Conservation (phyloP, 75 land plant genomes). For the Adiantum capillusveneris region DNA sequence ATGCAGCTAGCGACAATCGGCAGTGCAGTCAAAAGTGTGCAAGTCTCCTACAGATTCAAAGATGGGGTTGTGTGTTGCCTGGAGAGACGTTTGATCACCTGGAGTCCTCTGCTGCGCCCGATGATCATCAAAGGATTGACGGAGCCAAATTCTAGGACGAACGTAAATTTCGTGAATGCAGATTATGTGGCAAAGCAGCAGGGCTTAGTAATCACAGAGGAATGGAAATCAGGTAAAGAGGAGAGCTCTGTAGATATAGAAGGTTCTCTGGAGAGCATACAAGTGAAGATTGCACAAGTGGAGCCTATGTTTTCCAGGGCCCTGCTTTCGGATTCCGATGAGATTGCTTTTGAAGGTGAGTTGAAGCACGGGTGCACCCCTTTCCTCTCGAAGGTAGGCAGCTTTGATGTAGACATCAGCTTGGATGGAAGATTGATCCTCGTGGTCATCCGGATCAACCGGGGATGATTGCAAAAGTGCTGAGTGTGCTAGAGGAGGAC, state of each 20-base stretch:
- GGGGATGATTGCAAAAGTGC: constrained; percentile 64
- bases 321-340: constrained; percentile 39
- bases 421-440: constrained; percentile 60
- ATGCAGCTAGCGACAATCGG: too few species aligned
- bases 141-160: constrained; percentile 68
- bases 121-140: constrained; percentile 88
- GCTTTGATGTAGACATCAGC: constrained; percentile 59
- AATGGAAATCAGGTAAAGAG: too few species aligned
- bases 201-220: constrained; percentile 74
- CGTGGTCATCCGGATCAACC: constrained; percentile 67
- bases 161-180: constrained; percentile 86
- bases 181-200: constrained; percentile 79
- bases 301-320: constrained; percentile 56
- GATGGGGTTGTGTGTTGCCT: too few species aligned
- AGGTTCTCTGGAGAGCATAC: constrained; percentile 42
- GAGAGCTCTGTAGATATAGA: constrained; percentile 43
- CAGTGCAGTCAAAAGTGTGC: too few species aligned
- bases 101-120: constrained; percentile 77
- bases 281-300: constrained; percentile 44
- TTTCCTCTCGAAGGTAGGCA: constrained; percentile 47
- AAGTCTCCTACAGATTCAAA: too few species aligned
- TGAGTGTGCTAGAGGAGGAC: constrained; percentile 45
- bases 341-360: constrained; percentile 44
- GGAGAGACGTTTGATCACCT: too few species aligned
- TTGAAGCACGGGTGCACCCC: constrained; percentile 58